A percentile compares a stretch with the other conserved stretches of the same genome.
Conservation (phyloP, 192 early-diverging fungal genomes). For the Podila horticola region DNA sequence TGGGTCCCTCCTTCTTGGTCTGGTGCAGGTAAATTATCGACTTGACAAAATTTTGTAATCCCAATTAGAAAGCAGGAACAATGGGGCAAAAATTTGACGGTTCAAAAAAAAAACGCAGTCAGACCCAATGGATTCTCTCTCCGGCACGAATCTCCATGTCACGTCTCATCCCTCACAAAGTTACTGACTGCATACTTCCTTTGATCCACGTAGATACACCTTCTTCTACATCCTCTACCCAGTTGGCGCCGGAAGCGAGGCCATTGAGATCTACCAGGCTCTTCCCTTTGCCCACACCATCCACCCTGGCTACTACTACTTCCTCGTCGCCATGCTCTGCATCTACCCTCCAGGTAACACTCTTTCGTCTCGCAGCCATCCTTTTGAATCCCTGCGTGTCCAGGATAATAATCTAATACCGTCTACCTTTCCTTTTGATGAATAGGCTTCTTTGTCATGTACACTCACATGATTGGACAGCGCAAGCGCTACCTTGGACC, state of each 20-base stretch:
- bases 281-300: conserved; percentile 69
- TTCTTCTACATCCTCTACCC: conserved; percentile 97
- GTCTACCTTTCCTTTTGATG: background rate
- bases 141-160: background rate
- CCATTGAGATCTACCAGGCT: conserved; percentile 77
- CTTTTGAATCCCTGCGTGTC: too few relatives aligned
- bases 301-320: conserved; percentile 64
- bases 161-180: background rate
- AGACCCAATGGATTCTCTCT: conserved; percentile 32
- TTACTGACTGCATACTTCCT: conserved; percentile 26
- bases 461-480: conserved; percentile 93
- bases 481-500: conserved; percentile 78
- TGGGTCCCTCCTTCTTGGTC: conserved; percentile 62
- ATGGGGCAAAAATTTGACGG: conserved; percentile 1
- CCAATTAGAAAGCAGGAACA: background rate
- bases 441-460: conserved; percentile 85
- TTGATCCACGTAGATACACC: conserved; percentile 77
- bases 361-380: background rate
- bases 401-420: too few relatives aligned
- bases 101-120: conserved; percentile 13
- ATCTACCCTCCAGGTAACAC: conserved; percentile 79
- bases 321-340: conserved; percentile 64
- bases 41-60: background rate
- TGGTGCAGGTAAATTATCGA: conserved; percentile 64
- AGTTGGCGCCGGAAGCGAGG: conserved; percentile 86